Base-by-base conservation (phyloP, 129 eudicot species). In the Flaveria ramosissima region DNA sequence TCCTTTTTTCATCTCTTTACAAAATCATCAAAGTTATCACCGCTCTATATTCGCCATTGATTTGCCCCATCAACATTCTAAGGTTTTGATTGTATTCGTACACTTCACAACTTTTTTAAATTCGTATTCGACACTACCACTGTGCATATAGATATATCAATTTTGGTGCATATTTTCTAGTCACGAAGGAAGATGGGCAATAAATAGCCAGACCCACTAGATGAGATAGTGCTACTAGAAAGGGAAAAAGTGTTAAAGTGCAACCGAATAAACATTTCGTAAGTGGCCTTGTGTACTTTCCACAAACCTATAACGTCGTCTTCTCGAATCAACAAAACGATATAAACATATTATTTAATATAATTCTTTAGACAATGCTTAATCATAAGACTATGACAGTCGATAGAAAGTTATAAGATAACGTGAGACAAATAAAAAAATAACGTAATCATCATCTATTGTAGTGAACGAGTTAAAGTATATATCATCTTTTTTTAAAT, bases 191-290 rank as follows among this genome's bases (percentile, higher is more conserved):
- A 80, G 51, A 80, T 73, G 70, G 41, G 26, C 69, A 43, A 65
- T 41, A 73, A 53, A 73, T 80, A 70, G 75, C 75, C 79, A 73
- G 75, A 64, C 74, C 83, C 83, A 80, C 79, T 80, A 72, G 83
- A 52, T 80, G 62, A 73, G 75, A 80, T 74, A 56, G 71, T 80
- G 84, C 75, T 45, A 74, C 84, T 16, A 55, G 69, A 80, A 80
- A 74, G 76, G 67, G 65, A 50, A 78, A 79, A 73, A 45, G 80
- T 68, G 84, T 45, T 74, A 74, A 80, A 80, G 84, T 67, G 80
- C 80, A 80, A 74, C 12, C 70, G 76, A 80, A 73, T 80, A 73
- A 80, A 80, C 79, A 65, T 72, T 73, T 65, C 17, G 59, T 47
- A 74, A 74, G 75, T 74, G 84, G 80, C 80, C 76, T 68, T 74